These are phyloP conservation scores for Stylonectria norvegica DNA, from an alignment of 2,329 filamentous ascomycete genomes.

Conservation along the genomic window DNA sequence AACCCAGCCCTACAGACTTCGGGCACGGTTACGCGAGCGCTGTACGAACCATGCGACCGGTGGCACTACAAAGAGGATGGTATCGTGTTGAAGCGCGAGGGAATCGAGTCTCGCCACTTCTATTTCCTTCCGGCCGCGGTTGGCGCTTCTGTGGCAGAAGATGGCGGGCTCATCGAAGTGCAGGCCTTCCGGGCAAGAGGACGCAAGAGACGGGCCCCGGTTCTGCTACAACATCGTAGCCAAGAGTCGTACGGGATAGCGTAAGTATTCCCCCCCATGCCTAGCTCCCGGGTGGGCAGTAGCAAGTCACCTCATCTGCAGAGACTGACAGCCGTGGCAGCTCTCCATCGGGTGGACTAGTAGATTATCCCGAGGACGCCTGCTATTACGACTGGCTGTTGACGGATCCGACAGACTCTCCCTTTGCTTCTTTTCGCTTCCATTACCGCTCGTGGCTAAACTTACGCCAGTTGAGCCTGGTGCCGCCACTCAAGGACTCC, in stretches of 20 bases:
- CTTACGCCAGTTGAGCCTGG: conserved; percentile 46
- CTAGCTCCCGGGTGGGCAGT: too few species aligned
- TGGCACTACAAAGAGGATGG: conserved; percentile 40
- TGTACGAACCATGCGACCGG: conserved; percentile 46
- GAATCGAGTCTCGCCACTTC: conserved; percentile 50
- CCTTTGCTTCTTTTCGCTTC: conserved; percentile 53
- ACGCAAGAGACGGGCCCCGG: conserved; percentile 41
- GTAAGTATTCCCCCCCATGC: conserved; percentile 37
- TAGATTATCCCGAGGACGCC: conserved; percentile 49
- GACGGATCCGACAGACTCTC: conserved; percentile 48
- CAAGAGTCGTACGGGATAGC: conserved; percentile 51
- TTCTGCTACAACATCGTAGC: conserved; percentile 41
- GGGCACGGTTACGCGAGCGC: conserved; percentile 43
- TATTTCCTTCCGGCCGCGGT: conserved; percentile 42
- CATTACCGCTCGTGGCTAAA: conserved; percentile 54
- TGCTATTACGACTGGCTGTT: conserved; percentile 52
- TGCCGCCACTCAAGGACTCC: conserved; percentile 28
- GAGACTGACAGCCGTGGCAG: conserved; percentile 31
- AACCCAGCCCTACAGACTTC: conserved; percentile 33
- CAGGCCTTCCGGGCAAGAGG: conserved; percentile 50
- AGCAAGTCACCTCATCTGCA: not conserved
- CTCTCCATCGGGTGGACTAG: conserved; percentile 49
- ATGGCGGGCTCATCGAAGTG: conserved; percentile 55
- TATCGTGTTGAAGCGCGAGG: conserved; percentile 31
- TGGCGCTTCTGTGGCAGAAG: conserved; percentile 41